Percentiles rank a stretch among this genome's conserved stretches.
Evolutionary conservation across 148 eudicot species (phyloP).

Genomic region (Bassia scoparia): DNA sequence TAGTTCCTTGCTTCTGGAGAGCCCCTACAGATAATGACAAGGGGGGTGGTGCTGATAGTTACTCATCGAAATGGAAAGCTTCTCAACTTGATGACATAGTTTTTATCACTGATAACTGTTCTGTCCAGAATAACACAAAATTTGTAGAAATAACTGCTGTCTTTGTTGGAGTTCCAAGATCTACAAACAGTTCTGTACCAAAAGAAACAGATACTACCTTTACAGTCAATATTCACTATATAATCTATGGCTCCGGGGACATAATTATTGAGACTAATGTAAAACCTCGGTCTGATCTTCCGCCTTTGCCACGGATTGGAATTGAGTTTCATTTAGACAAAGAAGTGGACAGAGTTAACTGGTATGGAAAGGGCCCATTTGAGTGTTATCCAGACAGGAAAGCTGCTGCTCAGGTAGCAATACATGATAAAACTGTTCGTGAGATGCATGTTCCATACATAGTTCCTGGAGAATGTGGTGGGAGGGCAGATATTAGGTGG

Average conservation of each 20-base stretch:
- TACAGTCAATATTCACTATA: constrained; percentile 45
- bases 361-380: constrained; percentile 94
- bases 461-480: constrained; percentile 87
- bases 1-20: constrained; percentile 92
- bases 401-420: constrained; percentile 75
- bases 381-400: constrained; percentile 96
- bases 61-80: constrained; percentile 72
- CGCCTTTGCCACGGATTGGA: constrained; percentile 88
- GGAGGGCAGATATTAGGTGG: constrained; percentile 96
- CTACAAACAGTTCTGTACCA: constrained; percentile 30
- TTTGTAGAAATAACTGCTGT: constrained; percentile 45
- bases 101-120: constrained; percentile 48
- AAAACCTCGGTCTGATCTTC: constrained; percentile 61
- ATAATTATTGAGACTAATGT: constrained; percentile 57
- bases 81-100: constrained; percentile 55
- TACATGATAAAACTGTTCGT: constrained; percentile 58
- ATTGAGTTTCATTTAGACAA: constrained; percentile 77
- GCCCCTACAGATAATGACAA: constrained; percentile 98
- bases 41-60: constrained; percentile 68
- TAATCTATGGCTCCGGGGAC: constrained; percentile 78
- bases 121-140: constrained; percentile 42
- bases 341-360: constrained; percentile 57
- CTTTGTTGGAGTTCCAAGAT: constrained; percentile 42
- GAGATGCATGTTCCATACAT: constrained; percentile 95
- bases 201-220: constrained; percentile 39